Evolutionary conservation across 306 rosid genomes (phyloP), one percentile per base, ranked within the genome.

Genomic region (Dryas octopetala): DNA sequence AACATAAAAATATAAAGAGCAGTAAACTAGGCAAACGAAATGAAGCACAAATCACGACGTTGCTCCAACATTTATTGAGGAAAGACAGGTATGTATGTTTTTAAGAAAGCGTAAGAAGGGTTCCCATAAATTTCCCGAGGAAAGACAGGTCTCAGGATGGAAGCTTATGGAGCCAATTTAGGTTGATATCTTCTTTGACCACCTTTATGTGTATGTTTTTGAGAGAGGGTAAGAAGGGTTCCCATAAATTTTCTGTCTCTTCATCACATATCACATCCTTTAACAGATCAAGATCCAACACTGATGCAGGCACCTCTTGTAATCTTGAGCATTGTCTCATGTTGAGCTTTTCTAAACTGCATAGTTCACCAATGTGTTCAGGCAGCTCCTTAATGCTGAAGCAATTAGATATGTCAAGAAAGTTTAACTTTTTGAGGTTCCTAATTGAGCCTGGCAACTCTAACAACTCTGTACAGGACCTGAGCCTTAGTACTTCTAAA

Each of bases 361-460:
- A 0, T 62, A 90, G 68, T 26, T 76, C 75, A 1, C 90, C 89
- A 3, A 90, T 82, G 6, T 83, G 66, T 71, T 86, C 84, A 1
- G 96, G 90, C 23, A 88, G 73, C 11, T 53, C 73, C 57, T 50
- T 8, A 10, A 88, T 77, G 47, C 85, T 82, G 19, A 76, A 65
- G 74, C 93, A 90, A 38, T 73, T 62, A 43, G 91, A 88, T 32
- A 88, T 78, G 71, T 90, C 93, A 2, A 90, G 89, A 79, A 53
- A n/a, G 1, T 74, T 64, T 11, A 85, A 82, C 41, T 45, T 64
- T 1, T 28, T 48, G 48, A 90, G 87, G 13, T 45, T 74, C 13
- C 45, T 49, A 12, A 78, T 64, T 8, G 90, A 85, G 5, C 82
- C 73, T 3, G 93, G 91, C 46, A 91, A 41, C 84, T 73, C 85